Conservation (phyloP, 2,329 filamentous ascomycete species). For the Cytospora chrysosperma region DNA sequence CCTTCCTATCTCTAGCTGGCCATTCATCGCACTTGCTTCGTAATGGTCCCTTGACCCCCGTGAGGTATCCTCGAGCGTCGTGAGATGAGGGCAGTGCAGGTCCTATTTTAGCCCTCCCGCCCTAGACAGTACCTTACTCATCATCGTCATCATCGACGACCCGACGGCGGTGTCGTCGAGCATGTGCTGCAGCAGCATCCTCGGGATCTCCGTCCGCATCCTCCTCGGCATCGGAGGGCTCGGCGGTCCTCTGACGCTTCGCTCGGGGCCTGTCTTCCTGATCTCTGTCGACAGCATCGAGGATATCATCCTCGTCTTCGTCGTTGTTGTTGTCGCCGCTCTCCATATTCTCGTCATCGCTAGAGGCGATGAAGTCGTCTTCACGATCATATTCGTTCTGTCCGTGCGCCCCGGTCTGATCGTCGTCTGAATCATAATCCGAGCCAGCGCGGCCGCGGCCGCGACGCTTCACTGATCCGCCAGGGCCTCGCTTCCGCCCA, state of each 20-base stretch:
- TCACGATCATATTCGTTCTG: conserved; percentile 77
- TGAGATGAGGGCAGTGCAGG: background rate
- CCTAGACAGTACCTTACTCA: conserved; percentile 31
- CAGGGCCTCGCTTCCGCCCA: conserved; percentile 53
- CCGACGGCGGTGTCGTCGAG: conserved; percentile 51
- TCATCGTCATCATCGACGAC: conserved; percentile 63
- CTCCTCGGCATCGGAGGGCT: conserved; percentile 47
- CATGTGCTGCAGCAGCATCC: conserved; percentile 42
- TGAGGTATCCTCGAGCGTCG: background rate
- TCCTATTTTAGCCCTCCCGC: background rate
- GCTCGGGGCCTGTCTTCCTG: conserved; percentile 44
- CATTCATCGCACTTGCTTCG: background rate
- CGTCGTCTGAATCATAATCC: conserved; percentile 78
- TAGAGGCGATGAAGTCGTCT: conserved; percentile 75
- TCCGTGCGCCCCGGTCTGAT: conserved; percentile 59
- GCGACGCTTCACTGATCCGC: conserved; percentile 34
- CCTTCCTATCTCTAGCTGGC: background rate
- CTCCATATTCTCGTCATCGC: conserved; percentile 65
- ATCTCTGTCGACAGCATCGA: conserved; percentile 59
- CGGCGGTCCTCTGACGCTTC: conserved; percentile 53
- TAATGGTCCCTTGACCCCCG: background rate
- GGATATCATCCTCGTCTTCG: conserved; percentile 59
- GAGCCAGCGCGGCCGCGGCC: conserved; percentile 50
- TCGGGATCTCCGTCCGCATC: conserved; percentile 57
- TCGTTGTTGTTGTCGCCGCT: conserved; percentile 38